A percentile compares a stretch with the other conserved stretches of the same genome.
These are phyloP conservation scores for Nakaseomyces kungkrabaensis DNA, from an alignment of 1,139 yeast species.

Conservation along the genomic window DNA sequence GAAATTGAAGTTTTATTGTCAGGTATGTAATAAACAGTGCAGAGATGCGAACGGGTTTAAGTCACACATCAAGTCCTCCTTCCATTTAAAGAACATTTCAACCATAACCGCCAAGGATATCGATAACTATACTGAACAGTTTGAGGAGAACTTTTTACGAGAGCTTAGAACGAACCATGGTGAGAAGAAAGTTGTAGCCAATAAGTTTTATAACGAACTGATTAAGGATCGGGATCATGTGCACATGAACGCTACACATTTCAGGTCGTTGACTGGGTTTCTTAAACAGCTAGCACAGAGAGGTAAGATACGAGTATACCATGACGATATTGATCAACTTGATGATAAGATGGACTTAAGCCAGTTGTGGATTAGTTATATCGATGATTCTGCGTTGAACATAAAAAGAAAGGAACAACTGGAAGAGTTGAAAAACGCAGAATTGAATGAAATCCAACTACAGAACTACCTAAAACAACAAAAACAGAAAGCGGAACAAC, in stretches of 20 bases:
- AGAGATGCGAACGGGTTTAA: slow-evolving; percentile 92
- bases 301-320: slow-evolving; percentile 50
- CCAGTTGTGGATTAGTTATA: slow-evolving; percentile 40
- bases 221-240: slow-evolving; percentile 71
- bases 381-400: slow-evolving; percentile 43
- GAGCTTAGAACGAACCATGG: slow-evolving; percentile 65
- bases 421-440: slow-evolving; percentile 31
- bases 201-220: slow-evolving; percentile 83
- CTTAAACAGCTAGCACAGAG: slow-evolving; percentile 51
- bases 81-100: slow-evolving; percentile 55
- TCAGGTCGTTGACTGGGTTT: slow-evolving; percentile 64
- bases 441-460: slow-evolving; percentile 39
- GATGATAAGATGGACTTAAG: slow-evolving; percentile 7
- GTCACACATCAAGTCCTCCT: slow-evolving; percentile 70
- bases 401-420: slow-evolving; percentile 32
- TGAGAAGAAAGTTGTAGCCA: slow-evolving; percentile 68
- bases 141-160: slow-evolving; percentile 56
- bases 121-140: slow-evolving; percentile 49
- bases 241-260: slow-evolving; percentile 83
- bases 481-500: not conserved
- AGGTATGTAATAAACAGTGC: slow-evolving; percentile 85
- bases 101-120: slow-evolving; percentile 40
- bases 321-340: slow-evolving; percentile 20
- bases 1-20: slow-evolving; percentile 80
- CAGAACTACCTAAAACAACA: slow-evolving; percentile 41